Percentiles rank a stretch among this genome's conserved stretches.
Evolutionary conservation across 2,329 filamentous ascomycete species (phyloP).

Genomic region (Macrophomina phaseolina): DNA sequence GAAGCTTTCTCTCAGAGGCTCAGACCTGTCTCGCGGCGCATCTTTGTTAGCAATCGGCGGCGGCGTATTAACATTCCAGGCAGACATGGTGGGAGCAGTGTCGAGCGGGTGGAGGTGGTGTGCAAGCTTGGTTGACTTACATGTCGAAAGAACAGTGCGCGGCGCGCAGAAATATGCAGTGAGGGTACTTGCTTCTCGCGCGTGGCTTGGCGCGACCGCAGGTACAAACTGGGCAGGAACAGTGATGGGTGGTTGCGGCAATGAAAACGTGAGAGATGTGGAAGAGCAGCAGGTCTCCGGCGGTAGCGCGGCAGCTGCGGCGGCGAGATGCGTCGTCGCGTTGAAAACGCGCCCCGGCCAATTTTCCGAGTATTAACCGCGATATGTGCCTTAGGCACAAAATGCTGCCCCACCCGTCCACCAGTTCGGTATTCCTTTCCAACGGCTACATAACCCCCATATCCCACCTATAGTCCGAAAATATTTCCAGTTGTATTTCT

Average conservation of each 20-base stretch:
- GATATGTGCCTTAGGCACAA: constrained; percentile 1
- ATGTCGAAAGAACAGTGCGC: constrained; percentile 1
- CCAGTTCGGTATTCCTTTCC: no score
- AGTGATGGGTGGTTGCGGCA: constrained; percentile 10
- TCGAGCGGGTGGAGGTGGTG: not conserved
- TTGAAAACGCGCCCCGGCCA: constrained; percentile 19
- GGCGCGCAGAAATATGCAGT: not conserved
- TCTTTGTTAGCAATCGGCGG: not conserved
- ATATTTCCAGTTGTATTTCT: no score
- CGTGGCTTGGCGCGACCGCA: constrained; percentile 12
- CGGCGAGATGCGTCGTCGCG: constrained; percentile 22
- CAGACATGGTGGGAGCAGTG: constrained; percentile 13
- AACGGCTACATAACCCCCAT: no score
- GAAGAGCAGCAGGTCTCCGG: constrained; percentile 10
- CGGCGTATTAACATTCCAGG: not conserved
- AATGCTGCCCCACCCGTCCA: not conserved
- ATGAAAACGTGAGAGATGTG: not conserved
- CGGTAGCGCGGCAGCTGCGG: not conserved
- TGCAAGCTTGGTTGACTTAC: constrained; percentile 12
- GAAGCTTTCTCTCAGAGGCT: constrained; percentile 76
- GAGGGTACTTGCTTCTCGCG: not conserved
- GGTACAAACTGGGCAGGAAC: constrained; percentile 17
- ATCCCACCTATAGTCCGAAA: no score
- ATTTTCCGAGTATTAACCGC: not conserved
- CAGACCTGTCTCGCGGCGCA: constrained; percentile 6